phyloP scores from a whole-genome alignment of 257 asterid genomes.

The Forsythia suspensa region DNA sequence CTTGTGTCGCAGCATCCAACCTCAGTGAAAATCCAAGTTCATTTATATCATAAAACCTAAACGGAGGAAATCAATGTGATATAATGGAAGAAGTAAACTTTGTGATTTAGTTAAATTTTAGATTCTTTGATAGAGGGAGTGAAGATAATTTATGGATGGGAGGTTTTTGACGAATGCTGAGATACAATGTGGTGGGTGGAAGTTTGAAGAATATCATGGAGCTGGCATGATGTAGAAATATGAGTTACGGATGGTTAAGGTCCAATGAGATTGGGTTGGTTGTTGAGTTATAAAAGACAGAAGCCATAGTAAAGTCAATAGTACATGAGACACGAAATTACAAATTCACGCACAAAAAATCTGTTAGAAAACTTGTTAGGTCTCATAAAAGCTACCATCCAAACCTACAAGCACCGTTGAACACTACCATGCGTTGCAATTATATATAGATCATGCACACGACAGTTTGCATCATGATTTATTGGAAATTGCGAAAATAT shows the following conservation, averaged over 20 bases:
- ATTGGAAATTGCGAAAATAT: too few species aligned
- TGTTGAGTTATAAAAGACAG: neutral
- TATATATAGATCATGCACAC: too few species aligned
- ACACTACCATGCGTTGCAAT: too few species aligned
- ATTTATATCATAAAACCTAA: neutral
- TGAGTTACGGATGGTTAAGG: neutral
- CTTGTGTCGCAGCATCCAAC: neutral
- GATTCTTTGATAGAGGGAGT: neutral
- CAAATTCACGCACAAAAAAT: too few species aligned
- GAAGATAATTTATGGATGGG: neutral
- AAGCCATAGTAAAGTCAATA: conserved; percentile 1
- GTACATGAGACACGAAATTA: too few species aligned
- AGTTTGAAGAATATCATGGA: neutral
- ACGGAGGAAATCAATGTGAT: neutral
- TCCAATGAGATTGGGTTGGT: neutral
- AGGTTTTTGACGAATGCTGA: neutral
- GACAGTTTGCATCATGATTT: too few species aligned
- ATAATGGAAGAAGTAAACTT: neutral
- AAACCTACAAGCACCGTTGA: too few species aligned
- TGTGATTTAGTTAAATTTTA: neutral
- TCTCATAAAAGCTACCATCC: too few species aligned
- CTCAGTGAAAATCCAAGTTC: neutral
- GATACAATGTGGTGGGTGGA: neutral
- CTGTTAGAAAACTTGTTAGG: too few species aligned
- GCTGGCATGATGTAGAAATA: neutral